phyloP scores from a whole-genome alignment of 805 yeast genomes.

The Kodamaea nitidulidarum region DNA sequence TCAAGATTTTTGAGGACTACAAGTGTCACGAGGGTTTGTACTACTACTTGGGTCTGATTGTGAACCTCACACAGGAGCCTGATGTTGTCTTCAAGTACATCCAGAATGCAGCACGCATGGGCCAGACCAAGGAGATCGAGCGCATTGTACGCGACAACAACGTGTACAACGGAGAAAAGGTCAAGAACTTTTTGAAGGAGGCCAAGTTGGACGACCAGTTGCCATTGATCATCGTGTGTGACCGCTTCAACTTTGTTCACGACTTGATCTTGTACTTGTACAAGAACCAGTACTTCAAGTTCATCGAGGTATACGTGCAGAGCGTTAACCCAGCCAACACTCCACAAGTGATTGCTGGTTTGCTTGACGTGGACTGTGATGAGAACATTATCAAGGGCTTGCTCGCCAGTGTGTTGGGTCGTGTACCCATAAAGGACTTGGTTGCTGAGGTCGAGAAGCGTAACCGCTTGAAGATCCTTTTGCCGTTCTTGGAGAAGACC shows the following conservation, averaged over 20 bases:
- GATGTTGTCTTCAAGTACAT: conserved; percentile 95
- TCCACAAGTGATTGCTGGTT: conserved; percentile 94
- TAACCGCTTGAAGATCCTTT: conserved; percentile 82
- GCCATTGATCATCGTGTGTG: conserved; percentile 95
- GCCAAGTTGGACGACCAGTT: conserved; percentile 90
- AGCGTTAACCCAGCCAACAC: conserved; percentile 95
- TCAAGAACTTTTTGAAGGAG: conserved; percentile 94
- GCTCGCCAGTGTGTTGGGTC: conserved; percentile 82
- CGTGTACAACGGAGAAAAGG: conserved; percentile 94
- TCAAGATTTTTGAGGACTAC: conserved; percentile 90
- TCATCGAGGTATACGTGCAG: conserved; percentile 96
- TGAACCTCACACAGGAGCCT: conserved; percentile 87
- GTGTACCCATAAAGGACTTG: conserved; percentile 86
- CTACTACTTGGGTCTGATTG: conserved; percentile 89
- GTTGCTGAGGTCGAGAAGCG: conserved; percentile 95
- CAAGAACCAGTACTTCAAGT: conserved; percentile 93
- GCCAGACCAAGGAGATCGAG: conserved; percentile 91
- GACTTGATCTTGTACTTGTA: conserved; percentile 90
- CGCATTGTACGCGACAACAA: conserved; percentile 91
- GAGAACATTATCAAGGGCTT: conserved; percentile 79
- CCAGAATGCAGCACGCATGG: conserved; percentile 86
- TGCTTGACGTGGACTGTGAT: conserved; percentile 96
- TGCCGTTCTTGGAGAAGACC: conserved; percentile 90
- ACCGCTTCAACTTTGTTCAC: conserved; percentile 85
- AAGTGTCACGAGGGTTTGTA: conserved; percentile 90